Base-by-base conservation (phyloP, 192 early-diverging fungal genomes). In the Lunasporangiospora selenospora region DNA sequence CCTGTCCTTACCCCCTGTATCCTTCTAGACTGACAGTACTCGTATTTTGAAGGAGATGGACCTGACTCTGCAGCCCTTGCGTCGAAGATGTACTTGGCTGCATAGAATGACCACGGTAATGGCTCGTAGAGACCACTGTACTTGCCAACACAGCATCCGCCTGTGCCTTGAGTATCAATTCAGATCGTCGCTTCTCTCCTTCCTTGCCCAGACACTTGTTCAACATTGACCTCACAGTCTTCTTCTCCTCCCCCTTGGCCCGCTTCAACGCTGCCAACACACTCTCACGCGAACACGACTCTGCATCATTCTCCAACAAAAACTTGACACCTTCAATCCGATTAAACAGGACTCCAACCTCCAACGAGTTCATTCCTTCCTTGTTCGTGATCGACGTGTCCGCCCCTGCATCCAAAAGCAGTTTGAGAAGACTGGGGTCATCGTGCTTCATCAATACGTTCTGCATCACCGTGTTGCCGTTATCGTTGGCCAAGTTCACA, bases 371-470 rank as follows among this genome's bases (percentile, higher is more conserved):
- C 69, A 73, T 73, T 1, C 54, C 54, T 53, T 73, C 69, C 39
- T 58, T 73, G 42, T 73, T 73, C 31, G 37, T 44, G 24, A 63
- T 50, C 31, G 41, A 46, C 1, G 69, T 41, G 42, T 73, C 69
- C 4, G 69, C 69, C 1, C 69, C 69, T 21, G 62, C 63, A 10
- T 73, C 69, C 18, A 73, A 37, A 0, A 73, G 55, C 15, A 73
- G 19, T 42, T 73, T 73, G 34, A 73, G 38, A 13, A 73, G 38
- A 1, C 36, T 27, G 3, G 69, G 69, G 29, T 73, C 60, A n/a
- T 73, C 69, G n/a, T 73, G 69, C 39, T 73, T 73, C 69, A 73
- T 63, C 39, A 73, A 30, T 18, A 63, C 55, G 29, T 73, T 73
- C 43, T 73, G 69, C 23, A 73, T 32, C 33, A 73, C 69, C 0